Base-by-base conservation (phyloP, 345 rosid species). In the Schrenkiella parvula region DNA sequence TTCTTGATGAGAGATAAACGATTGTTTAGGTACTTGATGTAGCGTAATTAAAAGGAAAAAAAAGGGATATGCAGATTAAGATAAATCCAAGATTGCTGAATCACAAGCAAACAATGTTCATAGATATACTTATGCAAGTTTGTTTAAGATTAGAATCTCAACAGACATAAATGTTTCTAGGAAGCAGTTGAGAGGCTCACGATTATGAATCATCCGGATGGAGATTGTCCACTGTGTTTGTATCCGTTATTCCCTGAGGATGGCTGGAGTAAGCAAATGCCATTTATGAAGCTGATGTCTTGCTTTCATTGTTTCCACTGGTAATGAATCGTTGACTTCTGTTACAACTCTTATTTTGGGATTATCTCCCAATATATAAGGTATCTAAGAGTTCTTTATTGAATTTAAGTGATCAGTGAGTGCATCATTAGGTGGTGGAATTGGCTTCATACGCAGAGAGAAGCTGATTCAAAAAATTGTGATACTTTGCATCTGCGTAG, bases 281-380 rank as follows among this genome's bases (percentile, higher is more conserved):
- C 95, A 46, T 91, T 89, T 83, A 93, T 93, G 98, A 93, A 93
- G 89, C 80, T 93, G 78, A 93, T 93, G 98, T 93, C 98, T 73
- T 93, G 98, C 78, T 93, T 89, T 65, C 97, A 91, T 72, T 93
- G 92, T 76, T 91, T 91, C 70, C 98, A 93, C 81, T 77, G 96
- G 98, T 93, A 80, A 69, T 37, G 52, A 62, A 17, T 15, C 15
- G 2, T 31, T 66, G 48, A 55, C 39, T 17, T 56, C 26, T 7
- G 37, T 46, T 14, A 44, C 66, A 11, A 13, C 17, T 25, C 50
- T 13, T 43, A 50, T 3, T 43, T 37, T 2, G 28, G 6, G 19
- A 29, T 47, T 76, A n/a, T n/a, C 55, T 53, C 22, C 42, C 46
- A 34, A 44, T 70, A 29, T 70, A 21, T 4, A 37, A 38, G 62